Evolutionary conservation across 768 basidiomycete species (phyloP).

Genomic region (Russula brevipes): DNA sequence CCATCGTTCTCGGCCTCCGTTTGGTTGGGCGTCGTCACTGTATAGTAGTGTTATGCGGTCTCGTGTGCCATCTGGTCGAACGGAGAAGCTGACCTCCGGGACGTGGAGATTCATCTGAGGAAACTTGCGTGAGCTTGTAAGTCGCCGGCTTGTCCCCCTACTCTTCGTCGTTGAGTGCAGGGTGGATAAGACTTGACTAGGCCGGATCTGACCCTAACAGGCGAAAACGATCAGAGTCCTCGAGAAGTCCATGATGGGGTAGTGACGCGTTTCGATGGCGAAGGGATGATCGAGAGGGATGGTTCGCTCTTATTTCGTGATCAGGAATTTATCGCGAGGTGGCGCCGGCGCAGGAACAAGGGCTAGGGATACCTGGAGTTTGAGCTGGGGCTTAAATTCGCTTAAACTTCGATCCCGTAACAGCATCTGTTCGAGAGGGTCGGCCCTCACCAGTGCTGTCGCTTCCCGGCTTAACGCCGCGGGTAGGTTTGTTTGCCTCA

Average conservation of each 20-base stretch:
- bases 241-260: neutral
- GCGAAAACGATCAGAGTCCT: neutral
- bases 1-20: conserved; percentile 2
- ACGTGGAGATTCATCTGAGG: neutral
- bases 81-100: neutral
- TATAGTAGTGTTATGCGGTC: neutral
- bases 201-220: neutral
- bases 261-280: conserved; percentile 6
- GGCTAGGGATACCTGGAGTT: neutral
- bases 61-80: neutral
- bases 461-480: conserved; percentile 7
- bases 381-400: conserved; percentile 5
- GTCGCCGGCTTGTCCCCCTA: neutral
- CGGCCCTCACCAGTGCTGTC: conserved; percentile 17
- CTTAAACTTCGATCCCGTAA: neutral
- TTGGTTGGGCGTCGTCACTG: neutral
- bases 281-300: conserved; percentile 14
- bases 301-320: conserved; percentile 6
- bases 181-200: neutral
- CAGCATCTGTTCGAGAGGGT: conserved; percentile 1
- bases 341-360: neutral
- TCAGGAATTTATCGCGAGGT: conserved; percentile 13
- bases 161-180: conserved; percentile 5
- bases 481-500: conserved; percentile 1
- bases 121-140: neutral